Conservation (phyloP, 148 eudicot species). For the Persicaria maculosa region DNA sequence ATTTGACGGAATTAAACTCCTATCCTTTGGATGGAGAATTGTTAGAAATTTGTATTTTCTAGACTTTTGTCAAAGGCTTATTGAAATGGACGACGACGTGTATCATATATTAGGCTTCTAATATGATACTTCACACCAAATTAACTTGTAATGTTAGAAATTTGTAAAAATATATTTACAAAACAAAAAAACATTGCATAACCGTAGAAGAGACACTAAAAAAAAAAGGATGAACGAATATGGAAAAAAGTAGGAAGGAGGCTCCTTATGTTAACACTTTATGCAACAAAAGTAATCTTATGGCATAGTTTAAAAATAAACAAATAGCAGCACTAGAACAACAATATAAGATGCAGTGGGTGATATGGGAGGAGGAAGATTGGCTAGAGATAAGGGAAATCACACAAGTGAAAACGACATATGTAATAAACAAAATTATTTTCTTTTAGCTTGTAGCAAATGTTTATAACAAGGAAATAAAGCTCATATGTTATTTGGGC, state of each 20-base stretch:
- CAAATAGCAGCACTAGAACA: neutral
- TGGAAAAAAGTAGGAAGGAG: constrained; percentile 4
- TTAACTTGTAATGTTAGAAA: neutral
- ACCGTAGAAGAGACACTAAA: neutral
- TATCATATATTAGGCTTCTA: neutral
- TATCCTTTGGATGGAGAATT: neutral
- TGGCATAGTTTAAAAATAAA: neutral
- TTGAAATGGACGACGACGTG: neutral
- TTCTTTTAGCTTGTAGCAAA: too few species aligned
- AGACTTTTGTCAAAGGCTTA: neutral
- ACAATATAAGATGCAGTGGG: neutral
- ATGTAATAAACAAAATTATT: neutral
- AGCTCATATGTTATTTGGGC: too few species aligned
- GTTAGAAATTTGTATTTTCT: neutral
- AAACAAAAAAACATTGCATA: neutral
- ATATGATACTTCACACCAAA: neutral
- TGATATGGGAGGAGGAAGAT: neutral
- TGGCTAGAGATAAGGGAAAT: neutral
- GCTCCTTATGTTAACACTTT: constrained; percentile 10
- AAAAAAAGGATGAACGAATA: neutral
- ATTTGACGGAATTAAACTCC: neutral
- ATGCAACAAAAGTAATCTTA: constrained; percentile 3
- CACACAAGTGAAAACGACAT: neutral
- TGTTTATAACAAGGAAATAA: too few species aligned
- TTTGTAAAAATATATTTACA: neutral